These are phyloP conservation scores for Agapanthus africanus DNA, from an alignment of 106 monocot species.

Conservation along the genomic window DNA sequence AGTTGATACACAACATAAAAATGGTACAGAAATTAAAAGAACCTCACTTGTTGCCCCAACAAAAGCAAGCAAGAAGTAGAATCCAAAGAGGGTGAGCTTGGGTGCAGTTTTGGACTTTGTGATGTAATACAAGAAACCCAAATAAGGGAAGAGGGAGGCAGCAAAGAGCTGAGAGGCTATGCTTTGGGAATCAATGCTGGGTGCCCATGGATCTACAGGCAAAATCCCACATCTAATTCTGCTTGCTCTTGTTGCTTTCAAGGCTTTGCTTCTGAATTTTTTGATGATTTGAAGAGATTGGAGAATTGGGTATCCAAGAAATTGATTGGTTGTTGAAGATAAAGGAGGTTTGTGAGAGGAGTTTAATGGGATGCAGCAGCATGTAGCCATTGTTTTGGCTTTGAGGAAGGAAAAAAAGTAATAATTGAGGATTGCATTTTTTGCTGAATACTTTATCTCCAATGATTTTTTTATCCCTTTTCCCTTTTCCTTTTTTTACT, in stretches of 20 bases:
- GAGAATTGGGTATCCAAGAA: background rate
- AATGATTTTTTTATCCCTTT: no score
- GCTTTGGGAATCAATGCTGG: slow-evolving; percentile 70
- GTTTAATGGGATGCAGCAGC: slow-evolving; percentile 5
- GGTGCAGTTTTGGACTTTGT: slow-evolving; percentile 84
- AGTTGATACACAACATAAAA: no score
- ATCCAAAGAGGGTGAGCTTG: slow-evolving; percentile 92
- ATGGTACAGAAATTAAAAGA: background rate
- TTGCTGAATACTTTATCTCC: no score
- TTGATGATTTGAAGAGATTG: background rate
- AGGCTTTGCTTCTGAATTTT: background rate
- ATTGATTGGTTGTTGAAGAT: background rate
- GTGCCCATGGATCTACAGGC: slow-evolving; percentile 78
- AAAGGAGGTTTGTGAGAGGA: background rate
- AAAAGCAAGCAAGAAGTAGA: slow-evolving; percentile 95
- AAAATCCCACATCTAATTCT: slow-evolving; percentile 29
- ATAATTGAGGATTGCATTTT: no score
- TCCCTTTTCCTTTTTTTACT: no score
- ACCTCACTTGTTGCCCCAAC: slow-evolving; percentile 86
- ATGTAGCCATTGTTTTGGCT: slow-evolving; percentile 2
- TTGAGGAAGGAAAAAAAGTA: no score
- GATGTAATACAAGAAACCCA: slow-evolving; percentile 93
- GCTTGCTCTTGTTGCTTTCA: background rate
- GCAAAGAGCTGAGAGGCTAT: slow-evolving; percentile 93
- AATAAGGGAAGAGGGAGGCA: slow-evolving; percentile 79